Evolutionary conservation across 352 stramenopile species (phyloP), one percentile per base, ranked within the genome.

Genomic region (Blastocystis hominis): DNA sequence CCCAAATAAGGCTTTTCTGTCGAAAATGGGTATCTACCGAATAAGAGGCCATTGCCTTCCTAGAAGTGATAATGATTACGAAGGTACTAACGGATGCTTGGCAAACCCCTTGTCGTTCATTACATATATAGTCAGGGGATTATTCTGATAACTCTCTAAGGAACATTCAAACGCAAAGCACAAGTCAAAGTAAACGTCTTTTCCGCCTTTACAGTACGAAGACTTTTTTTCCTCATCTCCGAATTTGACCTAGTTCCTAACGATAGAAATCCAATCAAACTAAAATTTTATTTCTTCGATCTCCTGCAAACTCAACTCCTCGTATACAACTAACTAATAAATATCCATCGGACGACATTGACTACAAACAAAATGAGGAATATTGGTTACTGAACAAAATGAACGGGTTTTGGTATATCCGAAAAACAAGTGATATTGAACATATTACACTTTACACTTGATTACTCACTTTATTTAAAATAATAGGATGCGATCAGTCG

Each of bases 221-320:
- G 66, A 54, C 66, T 76, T 76, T 20, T 76, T 36, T 17, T 53
- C 30, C 30, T 53, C 66, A 54, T 46, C 40, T 34, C n/a, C 20
- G 56, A 76, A 76, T 6, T 76, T 46, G 0, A 76, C 66, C 66
- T 76, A 53, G 4, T 15, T 34, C 15, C 3, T 76, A 4, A 76
- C 5, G 6, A 17, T 15, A 10, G n/a, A n/a, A 50, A 17, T 24
- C 34, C 20, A 59, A 36, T 9, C 40, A 10, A 6, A 76, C 66
- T 30, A 53, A n/a, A 76, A 76, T 15, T n/a, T 76, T 76, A n/a
- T 76, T 36, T 76, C 36, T 76, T 53, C 66, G 15, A 7, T 20
- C 20, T 13, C 5, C 30, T 9, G 13, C 36, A 47, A 76, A 53
- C 9, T 13, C 20, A 7, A 36, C 7, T 42, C 66, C 66, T 20